Evolutionary conservation across 768 basidiomycete genomes (phyloP).

Genomic region (Tylopilus subfusipes): DNA sequence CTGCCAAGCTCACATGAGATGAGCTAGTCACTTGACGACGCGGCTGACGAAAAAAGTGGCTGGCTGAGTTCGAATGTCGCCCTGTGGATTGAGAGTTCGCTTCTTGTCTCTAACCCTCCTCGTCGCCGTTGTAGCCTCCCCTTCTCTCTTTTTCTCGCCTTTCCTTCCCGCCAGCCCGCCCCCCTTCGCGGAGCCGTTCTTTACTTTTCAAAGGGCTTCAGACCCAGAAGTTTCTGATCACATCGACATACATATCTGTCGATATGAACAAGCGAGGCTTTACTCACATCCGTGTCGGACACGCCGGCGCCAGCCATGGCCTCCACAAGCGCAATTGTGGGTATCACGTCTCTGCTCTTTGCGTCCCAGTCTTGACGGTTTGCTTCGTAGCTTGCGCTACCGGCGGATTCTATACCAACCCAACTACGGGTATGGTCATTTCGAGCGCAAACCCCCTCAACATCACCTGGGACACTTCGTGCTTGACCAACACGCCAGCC

Average conservation of each 20-base stretch:
- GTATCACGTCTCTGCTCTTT: background rate
- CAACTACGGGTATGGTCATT: conserved; percentile 45
- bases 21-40: background rate
- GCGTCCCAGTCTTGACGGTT: background rate
- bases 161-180: conserved; percentile 22
- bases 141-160: conserved; percentile 14
- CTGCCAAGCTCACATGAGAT: conserved; percentile 2
- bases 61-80: conserved; percentile 28
- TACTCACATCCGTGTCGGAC: conserved; percentile 22
- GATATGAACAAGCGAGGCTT: conserved; percentile 32
- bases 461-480: conserved; percentile 64
- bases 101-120: conserved; percentile 6
- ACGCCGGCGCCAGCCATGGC: conserved; percentile 17
- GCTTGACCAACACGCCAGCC: conserved; percentile 40
- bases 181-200: conserved; percentile 28
- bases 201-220: conserved; percentile 15
- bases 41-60: background rate
- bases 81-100: background rate
- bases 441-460: conserved; percentile 47
- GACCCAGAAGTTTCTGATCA: conserved; percentile 4
- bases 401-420: conserved; percentile 61
- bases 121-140: conserved; percentile 1
- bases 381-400: conserved; percentile 43
- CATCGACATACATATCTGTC: background rate
- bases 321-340: conserved; percentile 27